Evolutionary conservation across 108 stramenopile genomes (phyloP), one percentile per base, ranked within the genome.

Genomic region (Licmophora abbreviata): DNA sequence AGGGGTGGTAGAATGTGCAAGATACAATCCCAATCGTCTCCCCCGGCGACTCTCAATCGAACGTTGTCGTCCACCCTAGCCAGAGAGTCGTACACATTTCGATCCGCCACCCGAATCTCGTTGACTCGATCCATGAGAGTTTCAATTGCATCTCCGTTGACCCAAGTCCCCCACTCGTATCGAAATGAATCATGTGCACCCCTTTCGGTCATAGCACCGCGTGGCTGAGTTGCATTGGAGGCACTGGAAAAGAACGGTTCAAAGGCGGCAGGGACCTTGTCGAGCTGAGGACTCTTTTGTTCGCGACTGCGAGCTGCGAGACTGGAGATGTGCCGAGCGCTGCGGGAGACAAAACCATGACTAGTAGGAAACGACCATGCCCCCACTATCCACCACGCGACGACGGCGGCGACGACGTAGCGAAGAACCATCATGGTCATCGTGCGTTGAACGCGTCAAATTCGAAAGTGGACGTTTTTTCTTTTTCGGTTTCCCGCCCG

Each of bases 91-190:
- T 66, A 79, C 10, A 69, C 64, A 36, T 70, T 76, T 22, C 17
- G 37, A 0, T 44, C 30, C n/a, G n/a, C n/a, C 20, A 76, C 29
- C 33, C 68, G 50, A 2, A 88, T 48, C 27, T 74, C 66, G 40
- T 75, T 74, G 32, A 81, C 29, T 17, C 44, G 42, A 11, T 71
- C 73, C 77, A 79, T 73, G 9, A 88, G 48, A 0, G 51, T 44
- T 20, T 59, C 60, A 15, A 84, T 28, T 17, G 47, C 33, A 2
- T 68, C 69, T 18, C 65, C 64, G 46, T 61, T 51, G 34, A 71
- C 66, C 87, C 87, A 88, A 8, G 79, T 81, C 6, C 79, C 79
- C 79, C 79, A 81, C 53, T 76, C 79, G 29, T 61, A 81, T 0
- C 79, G 79, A 56, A 79, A 79, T 10, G 64, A 25, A 51, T 67